phyloP scores from a whole-genome alignment of 1,284 basidiomycete genomes.

The Ustilago trichophora region DNA sequence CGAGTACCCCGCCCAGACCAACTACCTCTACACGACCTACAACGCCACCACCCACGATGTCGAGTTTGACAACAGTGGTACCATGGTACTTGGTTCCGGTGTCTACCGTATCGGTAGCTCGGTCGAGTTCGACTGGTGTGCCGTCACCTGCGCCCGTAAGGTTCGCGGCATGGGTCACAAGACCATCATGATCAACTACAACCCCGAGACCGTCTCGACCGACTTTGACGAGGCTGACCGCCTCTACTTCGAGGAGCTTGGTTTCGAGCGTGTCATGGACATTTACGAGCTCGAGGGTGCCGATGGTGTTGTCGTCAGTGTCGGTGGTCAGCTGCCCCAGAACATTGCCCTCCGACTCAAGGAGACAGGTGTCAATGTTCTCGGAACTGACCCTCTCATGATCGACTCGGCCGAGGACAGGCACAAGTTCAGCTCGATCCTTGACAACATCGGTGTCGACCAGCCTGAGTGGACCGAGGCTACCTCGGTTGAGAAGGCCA shows the following conservation, averaged over 20 bases:
- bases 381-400: constrained; percentile 92
- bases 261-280: constrained; percentile 98
- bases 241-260: constrained; percentile 97
- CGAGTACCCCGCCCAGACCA: constrained; percentile 98
- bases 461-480: constrained; percentile 97
- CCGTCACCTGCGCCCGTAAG: constrained; percentile 93
- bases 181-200: constrained; percentile 99
- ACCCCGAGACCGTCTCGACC: constrained; percentile 98
- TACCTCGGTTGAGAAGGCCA: constrained; percentile 85
- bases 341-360: constrained; percentile 98
- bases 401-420: constrained; percentile 99
- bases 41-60: constrained; percentile 96
- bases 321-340: constrained; percentile 85
- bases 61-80: constrained; percentile 93
- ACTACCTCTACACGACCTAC: constrained; percentile 99
- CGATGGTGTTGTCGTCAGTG: constrained; percentile 91
- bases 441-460: constrained; percentile 94
- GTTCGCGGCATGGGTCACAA: constrained; percentile 89
- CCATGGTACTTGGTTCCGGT: constrained; percentile 98
- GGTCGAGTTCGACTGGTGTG: constrained; percentile 99
- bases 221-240: constrained; percentile 99
- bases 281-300: constrained; percentile 97
- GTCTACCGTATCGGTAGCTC: constrained; percentile 98
- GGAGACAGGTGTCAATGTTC: constrained; percentile 86
- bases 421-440: constrained; percentile 96